Evolutionary conservation across 2,329 filamentous ascomycete genomes (phyloP), one percentile per base, ranked within the genome.

Genomic region (Aspergillus ruber): DNA sequence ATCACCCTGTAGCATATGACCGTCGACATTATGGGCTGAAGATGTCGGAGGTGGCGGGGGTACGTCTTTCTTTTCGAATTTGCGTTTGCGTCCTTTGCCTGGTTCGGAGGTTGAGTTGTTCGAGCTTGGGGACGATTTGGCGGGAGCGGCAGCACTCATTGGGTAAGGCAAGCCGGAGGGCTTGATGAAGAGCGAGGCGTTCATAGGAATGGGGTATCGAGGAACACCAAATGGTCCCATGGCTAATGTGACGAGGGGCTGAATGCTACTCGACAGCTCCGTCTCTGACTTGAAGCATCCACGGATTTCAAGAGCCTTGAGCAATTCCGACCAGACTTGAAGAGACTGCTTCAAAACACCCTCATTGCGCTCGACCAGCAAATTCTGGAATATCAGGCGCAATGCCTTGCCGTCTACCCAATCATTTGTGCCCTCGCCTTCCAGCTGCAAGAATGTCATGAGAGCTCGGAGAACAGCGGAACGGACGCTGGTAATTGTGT

Each of bases 1-100:
- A 60, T 98, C 94, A 44, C 94, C 93, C 64, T 91, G 88, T 75
- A 98, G 90, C 85, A 98, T 96, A 57, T 95, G 90, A 8, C 90
- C 93, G 65, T 98, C 93, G 15, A 98, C 89, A 66, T 98, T 95
- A 68, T 98, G 93, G 1, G 86, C 81, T n/a, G 86, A 79, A 3
- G 79, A 71, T 1, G 80, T 72, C 1, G 79, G 73, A 7, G 78
- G 70, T 15, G 35, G 35, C 18, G 35, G 15, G 10, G 40, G 21
- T 23, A 90, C 85, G 46, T 93, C 88, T 48, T 77, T 77, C 73
- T 94, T 95, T n/a, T 87, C 83, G 0, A 87, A 87, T 67, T 90
- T 94, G 51, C 90, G 83, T 29, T 90, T 81, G 54, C 88, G 84
- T 69, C 93, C 88, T 2, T 83, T 74, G 12, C 82, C 77, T 50